Evolutionary conservation across 2,329 filamentous ascomycete species (phyloP).

Genomic region (Neurospora crassa): DNA sequence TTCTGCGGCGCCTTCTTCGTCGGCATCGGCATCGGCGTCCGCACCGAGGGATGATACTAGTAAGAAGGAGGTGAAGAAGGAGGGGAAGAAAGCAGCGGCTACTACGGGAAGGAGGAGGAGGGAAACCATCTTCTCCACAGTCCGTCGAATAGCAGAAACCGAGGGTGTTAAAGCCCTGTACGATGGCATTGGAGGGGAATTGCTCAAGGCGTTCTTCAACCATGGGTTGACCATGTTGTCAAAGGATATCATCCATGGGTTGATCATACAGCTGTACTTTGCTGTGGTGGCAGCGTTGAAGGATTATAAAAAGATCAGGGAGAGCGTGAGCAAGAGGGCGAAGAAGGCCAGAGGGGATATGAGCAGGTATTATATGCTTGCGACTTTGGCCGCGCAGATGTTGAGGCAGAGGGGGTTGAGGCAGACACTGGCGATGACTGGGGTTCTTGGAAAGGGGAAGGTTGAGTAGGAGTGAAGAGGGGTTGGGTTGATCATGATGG

Average conservation of each 20-base stretch:
- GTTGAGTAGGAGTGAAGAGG: not conserved
- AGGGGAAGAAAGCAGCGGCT: constrained; percentile 18
- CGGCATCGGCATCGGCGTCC: not conserved
- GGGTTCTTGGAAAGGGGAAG: not conserved
- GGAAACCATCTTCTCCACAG: constrained; percentile 52
- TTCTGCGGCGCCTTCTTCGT: constrained; percentile 24
- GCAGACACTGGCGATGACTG: not conserved
- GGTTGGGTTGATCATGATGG: not conserved
- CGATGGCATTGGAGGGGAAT: constrained; percentile 64
- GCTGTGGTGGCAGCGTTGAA: constrained; percentile 41
- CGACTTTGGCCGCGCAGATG: not conserved
- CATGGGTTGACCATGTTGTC: constrained; percentile 83
- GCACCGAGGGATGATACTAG: not conserved
- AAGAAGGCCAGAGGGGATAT: not conserved
- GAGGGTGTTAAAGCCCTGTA: constrained; percentile 67
- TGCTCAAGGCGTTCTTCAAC: constrained; percentile 74
- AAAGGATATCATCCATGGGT: constrained; percentile 66
- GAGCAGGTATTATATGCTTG: not conserved
- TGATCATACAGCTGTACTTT: constrained; percentile 66
- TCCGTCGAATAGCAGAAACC: constrained; percentile 45
- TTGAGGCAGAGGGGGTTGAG: not conserved
- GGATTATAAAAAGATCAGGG: constrained; percentile 31
- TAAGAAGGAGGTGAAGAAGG: constrained; percentile 16
- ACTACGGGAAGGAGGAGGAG: constrained; percentile 2
- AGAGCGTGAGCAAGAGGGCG: constrained; percentile 20